A percentile compares a stretch with the other conserved stretches of the same genome.
These are phyloP conservation scores for Anthostomella pinea DNA, from an alignment of 2,329 filamentous ascomycete genomes.

Conservation along the genomic window DNA sequence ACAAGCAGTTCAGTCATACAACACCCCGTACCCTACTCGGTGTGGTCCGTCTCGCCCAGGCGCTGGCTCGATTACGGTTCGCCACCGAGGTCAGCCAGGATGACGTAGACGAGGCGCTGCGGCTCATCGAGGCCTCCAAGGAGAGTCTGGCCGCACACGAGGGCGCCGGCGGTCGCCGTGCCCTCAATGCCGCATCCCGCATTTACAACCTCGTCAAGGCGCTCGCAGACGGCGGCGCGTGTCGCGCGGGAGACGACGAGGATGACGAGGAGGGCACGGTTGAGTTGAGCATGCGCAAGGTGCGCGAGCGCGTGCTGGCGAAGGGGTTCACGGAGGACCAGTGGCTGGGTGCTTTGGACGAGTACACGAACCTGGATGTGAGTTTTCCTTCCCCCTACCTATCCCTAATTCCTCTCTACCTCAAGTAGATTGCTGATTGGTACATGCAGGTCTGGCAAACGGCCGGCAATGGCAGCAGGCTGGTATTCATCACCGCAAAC, in stretches of 20 bases:
- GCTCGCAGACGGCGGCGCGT: conserved; percentile 82
- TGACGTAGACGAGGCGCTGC: conserved; percentile 92
- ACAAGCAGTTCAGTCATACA: conserved; percentile 91
- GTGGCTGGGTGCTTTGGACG: conserved; percentile 79
- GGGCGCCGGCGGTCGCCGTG: conserved; percentile 52
- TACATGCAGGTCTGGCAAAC: conserved; percentile 73
- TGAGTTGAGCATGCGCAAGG: conserved; percentile 82
- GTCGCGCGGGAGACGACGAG: conserved; percentile 64
- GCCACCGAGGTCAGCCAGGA: conserved; percentile 80
- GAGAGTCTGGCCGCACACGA: conserved; percentile 78
- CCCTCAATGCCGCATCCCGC: conserved; percentile 78
- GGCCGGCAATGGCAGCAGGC: conserved; percentile 63
- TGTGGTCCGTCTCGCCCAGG: conserved; percentile 88
- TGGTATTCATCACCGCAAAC: conserved; percentile 63
- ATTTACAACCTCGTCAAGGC: conserved; percentile 94
- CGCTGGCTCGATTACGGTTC: conserved; percentile 88
- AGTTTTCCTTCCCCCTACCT: conserved; percentile 44
- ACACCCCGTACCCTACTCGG: conserved; percentile 91
- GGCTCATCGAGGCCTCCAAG: conserved; percentile 90
- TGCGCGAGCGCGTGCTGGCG: conserved; percentile 86
- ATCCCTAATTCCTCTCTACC: not conserved
- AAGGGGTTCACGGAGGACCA: conserved; percentile 97
- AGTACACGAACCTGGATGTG: conserved; percentile 86
- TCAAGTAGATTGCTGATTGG: not conserved
- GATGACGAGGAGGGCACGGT: conserved; percentile 50